These are phyloP conservation scores for Bolboschoenus planiculmis DNA, from an alignment of 176 grass and related monocot genomes.

Conservation along the genomic window DNA sequence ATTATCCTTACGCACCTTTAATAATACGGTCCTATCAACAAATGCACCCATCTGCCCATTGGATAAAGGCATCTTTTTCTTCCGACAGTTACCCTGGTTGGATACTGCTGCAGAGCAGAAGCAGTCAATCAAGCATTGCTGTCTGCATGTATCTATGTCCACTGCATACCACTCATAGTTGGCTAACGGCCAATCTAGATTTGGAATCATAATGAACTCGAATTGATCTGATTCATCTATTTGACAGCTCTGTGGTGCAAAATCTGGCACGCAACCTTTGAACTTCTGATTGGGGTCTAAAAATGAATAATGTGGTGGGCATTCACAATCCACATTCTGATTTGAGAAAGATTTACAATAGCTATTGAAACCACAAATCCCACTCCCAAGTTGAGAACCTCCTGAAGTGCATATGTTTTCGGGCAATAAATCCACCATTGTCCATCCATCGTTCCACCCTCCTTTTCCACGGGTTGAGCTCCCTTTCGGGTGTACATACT, in stretches of 20 bases:
- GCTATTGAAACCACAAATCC: slow-evolving; percentile 40
- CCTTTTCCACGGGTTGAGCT: neutral
- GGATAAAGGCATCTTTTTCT: slow-evolving; percentile 52
- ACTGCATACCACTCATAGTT: slow-evolving; percentile 40
- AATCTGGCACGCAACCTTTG: slow-evolving; percentile 44
- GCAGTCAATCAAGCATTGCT: slow-evolving; percentile 41
- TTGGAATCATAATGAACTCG: neutral
- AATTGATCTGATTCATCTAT: slow-evolving; percentile 29
- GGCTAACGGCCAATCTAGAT: slow-evolving; percentile 15
- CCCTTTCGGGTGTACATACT: slow-evolving; percentile 45
- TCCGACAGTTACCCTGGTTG: slow-evolving; percentile 16
- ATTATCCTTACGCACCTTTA: slow-evolving; percentile 41
- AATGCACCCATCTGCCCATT: neutral
- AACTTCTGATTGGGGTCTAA: slow-evolving; percentile 29
- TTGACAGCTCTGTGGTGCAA: slow-evolving; percentile 34
- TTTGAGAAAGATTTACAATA: slow-evolving; percentile 8
- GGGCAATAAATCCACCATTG: neutral
- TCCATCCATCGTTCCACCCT: slow-evolving; percentile 10
- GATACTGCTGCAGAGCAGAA: slow-evolving; percentile 34
- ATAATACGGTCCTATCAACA: slow-evolving; percentile 1
- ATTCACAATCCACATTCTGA: slow-evolving; percentile 24
- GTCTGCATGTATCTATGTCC: slow-evolving; percentile 1
- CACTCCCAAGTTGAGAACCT: neutral
- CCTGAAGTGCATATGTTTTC: slow-evolving; percentile 15
- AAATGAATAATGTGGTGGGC: slow-evolving; percentile 33